Evolutionary conservation across 2,329 filamentous ascomycete species (phyloP).

Genomic region (Beauveria australis): DNA sequence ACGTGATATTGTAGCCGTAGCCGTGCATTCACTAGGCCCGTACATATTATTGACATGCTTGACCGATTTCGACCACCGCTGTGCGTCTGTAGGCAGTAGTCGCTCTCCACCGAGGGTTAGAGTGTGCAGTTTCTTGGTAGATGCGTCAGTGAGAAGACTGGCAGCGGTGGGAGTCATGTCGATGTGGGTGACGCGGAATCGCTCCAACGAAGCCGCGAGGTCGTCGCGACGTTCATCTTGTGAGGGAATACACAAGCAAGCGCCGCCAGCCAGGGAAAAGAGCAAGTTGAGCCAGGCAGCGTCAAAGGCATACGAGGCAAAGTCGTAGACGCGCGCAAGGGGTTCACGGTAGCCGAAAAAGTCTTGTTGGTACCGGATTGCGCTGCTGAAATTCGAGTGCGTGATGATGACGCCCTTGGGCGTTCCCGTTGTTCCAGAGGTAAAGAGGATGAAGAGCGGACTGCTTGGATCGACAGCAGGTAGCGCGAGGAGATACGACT

Average conservation of each 20-base stretch:
- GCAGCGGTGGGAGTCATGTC: conserved; percentile 7
- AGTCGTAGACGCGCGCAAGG: conserved; percentile 6
- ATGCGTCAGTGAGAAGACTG: neutral
- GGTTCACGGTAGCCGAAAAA: neutral
- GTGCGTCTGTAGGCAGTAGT: neutral
- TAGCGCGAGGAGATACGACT: neutral
- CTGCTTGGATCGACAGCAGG: neutral
- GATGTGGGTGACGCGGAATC: conserved; percentile 5
- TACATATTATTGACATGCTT: conserved; percentile 7
- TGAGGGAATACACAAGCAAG: conserved; percentile 11
- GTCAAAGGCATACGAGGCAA: conserved; percentile 12
- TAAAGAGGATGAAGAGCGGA: conserved; percentile 35
- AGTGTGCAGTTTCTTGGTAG: neutral
- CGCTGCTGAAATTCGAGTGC: conserved; percentile 14
- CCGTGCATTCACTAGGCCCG: conserved; percentile 1
- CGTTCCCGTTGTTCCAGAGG: conserved; percentile 42
- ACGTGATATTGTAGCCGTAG: neutral
- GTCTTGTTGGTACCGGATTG: conserved; percentile 10
- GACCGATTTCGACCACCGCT: neutral
- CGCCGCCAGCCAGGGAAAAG: conserved; percentile 1
- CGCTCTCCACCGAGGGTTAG: conserved; percentile 3
- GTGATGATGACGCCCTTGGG: conserved; percentile 41
- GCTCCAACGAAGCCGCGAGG: conserved; percentile 9
- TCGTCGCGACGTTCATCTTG: conserved; percentile 9
- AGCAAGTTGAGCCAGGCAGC: conserved; percentile 4